Conservation (phyloP, 1,284 basidiomycete species). For the Fomitopsis palustris region DNA sequence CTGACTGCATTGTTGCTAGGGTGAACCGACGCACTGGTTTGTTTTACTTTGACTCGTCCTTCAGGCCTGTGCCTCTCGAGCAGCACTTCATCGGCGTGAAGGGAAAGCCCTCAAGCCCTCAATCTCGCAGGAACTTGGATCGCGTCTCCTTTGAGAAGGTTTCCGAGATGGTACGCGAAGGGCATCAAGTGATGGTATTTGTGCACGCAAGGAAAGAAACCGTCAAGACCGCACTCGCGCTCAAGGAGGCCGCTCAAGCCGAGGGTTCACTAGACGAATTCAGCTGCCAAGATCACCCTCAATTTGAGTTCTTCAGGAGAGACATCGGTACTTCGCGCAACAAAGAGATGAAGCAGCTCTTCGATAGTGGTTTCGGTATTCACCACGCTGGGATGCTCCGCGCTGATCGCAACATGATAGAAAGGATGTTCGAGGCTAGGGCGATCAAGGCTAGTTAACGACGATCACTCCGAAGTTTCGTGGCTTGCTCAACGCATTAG, state of each 20-base stretch:
- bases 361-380: slow-evolving; percentile 92
- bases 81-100: slow-evolving; percentile 97
- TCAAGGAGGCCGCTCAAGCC: slow-evolving; percentile 77
- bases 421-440: slow-evolving; percentile 89
- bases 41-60: slow-evolving; percentile 98
- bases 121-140: slow-evolving; percentile 87
- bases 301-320: slow-evolving; percentile 73
- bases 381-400: slow-evolving; percentile 99
- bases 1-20: slow-evolving; percentile 34
- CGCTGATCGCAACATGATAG: slow-evolving; percentile 93
- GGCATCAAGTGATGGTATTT: slow-evolving; percentile 99
- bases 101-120: slow-evolving; percentile 81
- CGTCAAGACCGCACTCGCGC: slow-evolving; percentile 86
- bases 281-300: slow-evolving; percentile 76
- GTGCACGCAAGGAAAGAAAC: slow-evolving; percentile 99
- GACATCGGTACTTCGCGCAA: slow-evolving; percentile 83
- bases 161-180: slow-evolving; percentile 75
- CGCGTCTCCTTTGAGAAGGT: slow-evolving; percentile 91
- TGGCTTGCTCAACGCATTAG: slow-evolving; percentile 9
- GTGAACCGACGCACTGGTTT: slow-evolving; percentile 90
- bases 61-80: slow-evolving; percentile 94
- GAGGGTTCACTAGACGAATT: slow-evolving; percentile 81
- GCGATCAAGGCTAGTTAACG: slow-evolving; percentile 81
- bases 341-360: slow-evolving; percentile 96
- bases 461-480: background rate